Evolutionary conservation across 345 rosid genomes (phyloP), one percentile per base, ranked within the genome.

Genomic region (Euphorbia pulcherrima): DNA sequence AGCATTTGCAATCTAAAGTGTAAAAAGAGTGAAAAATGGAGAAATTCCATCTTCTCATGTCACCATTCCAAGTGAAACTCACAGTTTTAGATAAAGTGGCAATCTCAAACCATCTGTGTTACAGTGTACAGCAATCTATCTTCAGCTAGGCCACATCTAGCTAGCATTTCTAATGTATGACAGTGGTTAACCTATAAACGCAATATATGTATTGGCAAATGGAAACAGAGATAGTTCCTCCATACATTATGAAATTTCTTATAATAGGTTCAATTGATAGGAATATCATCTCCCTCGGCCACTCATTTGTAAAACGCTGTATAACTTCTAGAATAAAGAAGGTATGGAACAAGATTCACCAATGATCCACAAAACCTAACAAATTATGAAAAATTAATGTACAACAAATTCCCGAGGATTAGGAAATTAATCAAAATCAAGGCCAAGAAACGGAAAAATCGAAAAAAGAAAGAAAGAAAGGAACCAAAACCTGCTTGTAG

Each of bases 1-100:
- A 13, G 96, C 87, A 73, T 75, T 81, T 28, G 81, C 86, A 63
- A 85, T 82, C 89, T 85, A 74, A 1, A 67, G 5, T 29, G 6
- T 4, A 23, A 21, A 26, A 37, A 12, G 14, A 7, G 28, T 8
- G 53, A 3, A 48, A 29, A 14, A 55, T 24, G 63, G 18, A 5
- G 17, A 5, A 2, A 46, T 24, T 62, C 21, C 26, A 40, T 2
- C 7, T 24, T 57, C 40, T 10, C 3, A 50, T 33, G 23, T 51
- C 53, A 50, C 60, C 50, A 37, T 65, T 27, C 6, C 7, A 44
- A 10, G 24, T 39, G 2, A 33, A 59, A 40, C 6, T 30, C 11
- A 21, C 4, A 60, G 35, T 10, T 8, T 8, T 13, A 6, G 2
- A 12, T 18, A 47, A 18, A 23, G 7, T 27, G 28, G 2, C 9